Percentiles rank a stretch among this genome's conserved stretches.
Conservation (phyloP, 1,139 yeast genomes). For the Pneumocystis jirovecii region DNA sequence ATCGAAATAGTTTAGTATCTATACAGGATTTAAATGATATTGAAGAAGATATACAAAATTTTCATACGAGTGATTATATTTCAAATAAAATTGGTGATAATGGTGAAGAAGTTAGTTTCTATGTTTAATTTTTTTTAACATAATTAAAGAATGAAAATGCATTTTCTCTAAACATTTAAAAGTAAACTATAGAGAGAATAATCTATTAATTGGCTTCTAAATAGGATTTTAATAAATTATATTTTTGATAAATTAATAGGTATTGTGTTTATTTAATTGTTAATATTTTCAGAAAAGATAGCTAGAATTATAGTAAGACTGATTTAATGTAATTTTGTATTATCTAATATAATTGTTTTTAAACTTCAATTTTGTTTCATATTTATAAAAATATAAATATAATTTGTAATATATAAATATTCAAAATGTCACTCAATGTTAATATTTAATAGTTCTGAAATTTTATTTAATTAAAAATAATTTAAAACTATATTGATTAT, state of each 20-base stretch:
- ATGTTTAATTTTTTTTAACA: neutral
- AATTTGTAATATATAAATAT: neutral
- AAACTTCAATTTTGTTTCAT: neutral
- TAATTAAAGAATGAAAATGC: neutral
- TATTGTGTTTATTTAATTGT: neutral
- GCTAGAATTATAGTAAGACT: neutral
- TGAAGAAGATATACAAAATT: constrained; percentile 65
- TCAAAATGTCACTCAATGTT: neutral
- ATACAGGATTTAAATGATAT: constrained; percentile 70
- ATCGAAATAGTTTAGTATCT: constrained; percentile 46
- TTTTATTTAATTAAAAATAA: neutral
- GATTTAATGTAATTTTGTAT: neutral
- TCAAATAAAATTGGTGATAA: constrained; percentile 58
- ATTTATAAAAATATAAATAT: neutral
- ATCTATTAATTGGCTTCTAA: neutral
- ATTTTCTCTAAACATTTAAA: neutral
- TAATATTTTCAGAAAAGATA: neutral
- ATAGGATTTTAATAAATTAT: neutral
- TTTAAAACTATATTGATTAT: neutral
- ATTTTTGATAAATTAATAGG: neutral
- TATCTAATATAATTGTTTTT: neutral
- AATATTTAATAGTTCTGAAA: neutral
- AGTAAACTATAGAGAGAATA: neutral
- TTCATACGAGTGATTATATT: constrained; percentile 67
- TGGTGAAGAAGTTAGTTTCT: constrained; percentile 27